Conservation (phyloP, 257 asterid species). For the Prunella vulgaris region DNA sequence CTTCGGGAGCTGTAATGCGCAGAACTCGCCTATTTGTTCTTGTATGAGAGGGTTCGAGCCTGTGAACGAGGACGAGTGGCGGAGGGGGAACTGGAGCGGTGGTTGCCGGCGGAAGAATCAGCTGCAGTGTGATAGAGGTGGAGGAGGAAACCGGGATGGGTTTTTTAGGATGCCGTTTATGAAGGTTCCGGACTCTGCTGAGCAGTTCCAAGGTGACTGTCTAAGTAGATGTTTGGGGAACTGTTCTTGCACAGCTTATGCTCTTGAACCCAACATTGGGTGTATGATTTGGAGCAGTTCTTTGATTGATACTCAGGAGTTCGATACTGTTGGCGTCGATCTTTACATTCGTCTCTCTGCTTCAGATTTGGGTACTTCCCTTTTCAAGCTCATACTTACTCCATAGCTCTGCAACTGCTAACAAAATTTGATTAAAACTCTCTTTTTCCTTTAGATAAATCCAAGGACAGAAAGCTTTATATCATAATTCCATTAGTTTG, state of each 20-base stretch:
- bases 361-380: constrained; percentile 39
- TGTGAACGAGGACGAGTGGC: constrained; percentile 24
- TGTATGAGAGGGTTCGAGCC: constrained; percentile 43
- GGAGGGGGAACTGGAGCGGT: constrained; percentile 31
- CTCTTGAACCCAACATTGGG: constrained; percentile 28
- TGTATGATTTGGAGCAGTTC: constrained; percentile 43
- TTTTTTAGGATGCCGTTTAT: constrained; percentile 22
- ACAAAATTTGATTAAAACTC: background rate
- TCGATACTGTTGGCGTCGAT: constrained; percentile 31
- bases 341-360: constrained; percentile 38
- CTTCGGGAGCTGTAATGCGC: constrained; percentile 33
- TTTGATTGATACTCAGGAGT: constrained; percentile 40
- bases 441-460: constrained; percentile 24
- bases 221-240: constrained; percentile 26
- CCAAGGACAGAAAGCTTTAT: constrained; percentile 22
- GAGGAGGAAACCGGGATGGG: too few species aligned
- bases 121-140: constrained; percentile 25
- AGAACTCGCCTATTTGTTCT: constrained; percentile 29
- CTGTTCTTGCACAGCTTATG: constrained; percentile 50
- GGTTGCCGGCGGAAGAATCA: constrained; percentile 30
- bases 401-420: background rate
- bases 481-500: constrained; percentile 35
- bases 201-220: constrained; percentile 27
- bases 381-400: background rate
- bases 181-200: constrained; percentile 35